Evolutionary conservation across 192 early-diverging fungal species (phyloP).

Genomic region (Oehlia diaphana): DNA sequence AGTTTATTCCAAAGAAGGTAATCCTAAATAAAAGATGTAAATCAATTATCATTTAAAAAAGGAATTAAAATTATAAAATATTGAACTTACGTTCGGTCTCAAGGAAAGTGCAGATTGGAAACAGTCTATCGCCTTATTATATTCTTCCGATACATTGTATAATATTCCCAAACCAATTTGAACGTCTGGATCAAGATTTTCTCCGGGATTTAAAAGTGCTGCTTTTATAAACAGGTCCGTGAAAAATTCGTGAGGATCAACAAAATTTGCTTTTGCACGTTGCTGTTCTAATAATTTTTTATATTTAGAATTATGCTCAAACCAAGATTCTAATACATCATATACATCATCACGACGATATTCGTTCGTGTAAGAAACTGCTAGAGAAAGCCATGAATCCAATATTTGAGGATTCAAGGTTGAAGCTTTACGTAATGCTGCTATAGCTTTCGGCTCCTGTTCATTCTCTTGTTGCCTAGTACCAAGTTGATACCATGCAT

Average conservation of each 20-base stretch:
- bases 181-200: conserved; percentile 84
- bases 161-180: conserved; percentile 94
- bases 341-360: conserved; percentile 82
- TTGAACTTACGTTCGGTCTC: conserved; percentile 66
- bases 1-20: conserved; percentile 97
- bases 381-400: conserved; percentile 82
- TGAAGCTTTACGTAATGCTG: conserved; percentile 81
- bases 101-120: conserved; percentile 87
- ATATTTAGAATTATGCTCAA: conserved; percentile 75
- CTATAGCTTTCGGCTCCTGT: conserved; percentile 87
- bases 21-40: conserved; percentile 48
- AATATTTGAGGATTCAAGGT: conserved; percentile 68
- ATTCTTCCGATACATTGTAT: conserved; percentile 92
- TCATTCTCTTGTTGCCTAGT: conserved; percentile 96
- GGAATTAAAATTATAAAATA: conserved; percentile 9
- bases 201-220: conserved; percentile 60
- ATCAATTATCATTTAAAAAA: neutral
- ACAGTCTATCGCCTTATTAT: conserved; percentile 96
- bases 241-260: conserved; percentile 68
- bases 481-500: conserved; percentile 85
- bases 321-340: conserved; percentile 87
- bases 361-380: conserved; percentile 96
- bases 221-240: conserved; percentile 79
- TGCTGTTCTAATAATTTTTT: conserved; percentile 37
- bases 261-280: conserved; percentile 19